These are phyloP conservation scores for Globisporangium barbulae DNA, from an alignment of 352 stramenopile species.

Conservation along the genomic window DNA sequence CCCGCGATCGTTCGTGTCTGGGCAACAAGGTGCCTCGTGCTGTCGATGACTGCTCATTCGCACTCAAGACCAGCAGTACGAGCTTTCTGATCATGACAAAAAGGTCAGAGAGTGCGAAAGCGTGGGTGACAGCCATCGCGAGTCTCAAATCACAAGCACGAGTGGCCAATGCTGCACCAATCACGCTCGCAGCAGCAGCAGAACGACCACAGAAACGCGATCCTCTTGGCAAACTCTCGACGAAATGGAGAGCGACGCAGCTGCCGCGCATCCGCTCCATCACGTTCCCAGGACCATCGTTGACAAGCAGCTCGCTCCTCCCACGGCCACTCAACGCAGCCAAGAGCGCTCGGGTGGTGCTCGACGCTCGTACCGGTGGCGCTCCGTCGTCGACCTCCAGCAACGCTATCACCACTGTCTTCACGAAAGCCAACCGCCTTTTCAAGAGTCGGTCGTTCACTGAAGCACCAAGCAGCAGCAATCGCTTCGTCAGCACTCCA, in stretches of 20 bases:
- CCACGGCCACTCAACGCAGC: neutral
- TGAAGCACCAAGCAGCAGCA: neutral
- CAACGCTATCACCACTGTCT: neutral
- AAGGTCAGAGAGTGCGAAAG: neutral
- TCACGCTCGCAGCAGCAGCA: too few relatives aligned
- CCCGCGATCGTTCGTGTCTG: too few relatives aligned
- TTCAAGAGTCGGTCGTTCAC: conserved; percentile 2
- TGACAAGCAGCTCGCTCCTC: neutral
- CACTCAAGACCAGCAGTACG: neutral
- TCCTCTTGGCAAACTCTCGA: neutral
- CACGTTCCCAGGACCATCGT: neutral
- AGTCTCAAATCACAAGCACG: neutral
- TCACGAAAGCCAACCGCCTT: neutral
- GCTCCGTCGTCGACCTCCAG: neutral
- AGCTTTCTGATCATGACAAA: neutral
- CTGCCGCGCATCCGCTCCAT: neutral
- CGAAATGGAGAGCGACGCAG: neutral
- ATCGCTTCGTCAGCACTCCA: neutral
- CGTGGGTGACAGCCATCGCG: neutral
- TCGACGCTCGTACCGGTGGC: neutral
- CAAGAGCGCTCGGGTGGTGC: neutral
- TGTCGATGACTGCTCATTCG: neutral
- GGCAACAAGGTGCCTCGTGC: too few relatives aligned
- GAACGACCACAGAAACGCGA: neutral
- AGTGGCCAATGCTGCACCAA: neutral